Evolutionary conservation across 805 yeast species (phyloP), one percentile per base, ranked within the genome.

Genomic region (Brettanomyces custersianus): DNA sequence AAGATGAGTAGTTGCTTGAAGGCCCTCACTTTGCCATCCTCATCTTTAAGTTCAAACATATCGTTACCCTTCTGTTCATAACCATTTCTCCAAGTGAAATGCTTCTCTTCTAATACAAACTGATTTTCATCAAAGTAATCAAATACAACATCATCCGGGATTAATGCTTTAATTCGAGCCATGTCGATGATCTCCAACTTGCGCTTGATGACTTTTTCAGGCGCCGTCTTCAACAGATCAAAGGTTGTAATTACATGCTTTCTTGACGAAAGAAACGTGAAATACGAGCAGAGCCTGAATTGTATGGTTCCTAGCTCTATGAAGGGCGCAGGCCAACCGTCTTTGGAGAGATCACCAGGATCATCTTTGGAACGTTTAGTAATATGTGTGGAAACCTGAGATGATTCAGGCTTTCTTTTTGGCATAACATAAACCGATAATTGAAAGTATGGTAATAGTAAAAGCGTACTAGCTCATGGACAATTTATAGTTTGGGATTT

Each of bases 111-210:
- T 29, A 67, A 52, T 12, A 66, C 62, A 24, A 69, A 58, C 37
- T 60, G 88, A 48, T 80, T 79, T 51, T 80, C 86, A 53, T 88
- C 95, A 30, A 81, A 77, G 52, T 83, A 88, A 34, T 76, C 82
- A 48, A 78, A 77, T 2, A 75, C 60, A 10, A 83, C 72, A 33
- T 82, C 90, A 20, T 70, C 62, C 0, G 95, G 95, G 2, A 83
- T 53, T 6, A 87, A 48, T 7, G 62, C 68, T 31, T 66, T 71
- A 22, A 88, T 66, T 38, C 68, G 65, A 2, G 94, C 83, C 24
- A 81, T 66, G 52, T 85, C 94, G 8, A 64, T 56, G 9, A 58
- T 49, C 1, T 65, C 60, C 12, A 74, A 47, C 6, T 57, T 57
- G 18, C 76, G 49, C n/a, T 60, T 59, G 4, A 77, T 53, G 2